These are phyloP conservation scores for Tylopilus subfusipes DNA, from an alignment of 768 basidiomycete genomes.

Conservation along the genomic window DNA sequence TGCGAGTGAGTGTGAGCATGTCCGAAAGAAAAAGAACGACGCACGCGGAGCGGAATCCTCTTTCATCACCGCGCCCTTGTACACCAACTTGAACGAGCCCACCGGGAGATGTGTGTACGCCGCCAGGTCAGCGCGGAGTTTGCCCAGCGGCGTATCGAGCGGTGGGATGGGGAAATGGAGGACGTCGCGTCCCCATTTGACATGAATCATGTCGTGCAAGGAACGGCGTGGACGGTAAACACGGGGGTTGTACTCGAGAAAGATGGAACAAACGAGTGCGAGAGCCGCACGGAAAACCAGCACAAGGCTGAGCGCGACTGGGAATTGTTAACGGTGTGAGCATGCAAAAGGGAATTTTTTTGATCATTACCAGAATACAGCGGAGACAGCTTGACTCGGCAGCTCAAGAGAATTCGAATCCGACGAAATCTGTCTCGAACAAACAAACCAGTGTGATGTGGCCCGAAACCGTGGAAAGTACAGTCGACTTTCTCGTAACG, in stretches of 20 bases:
- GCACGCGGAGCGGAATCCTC: conserved; percentile 68
- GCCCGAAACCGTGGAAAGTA: conserved; percentile 4
- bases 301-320: conserved; percentile 34
- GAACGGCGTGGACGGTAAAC: conserved; percentile 5
- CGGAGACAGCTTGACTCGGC: conserved; percentile 30
- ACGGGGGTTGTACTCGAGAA: background rate
- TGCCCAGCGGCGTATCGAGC: conserved; percentile 53
- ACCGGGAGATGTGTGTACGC: conserved; percentile 70
- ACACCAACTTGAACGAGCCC: conserved; percentile 79
- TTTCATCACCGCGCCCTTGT: conserved; percentile 87
- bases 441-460: background rate
- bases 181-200: conserved; percentile 51
- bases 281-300: conserved; percentile 29
- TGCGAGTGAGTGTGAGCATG: background rate
- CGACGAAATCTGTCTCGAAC: background rate
- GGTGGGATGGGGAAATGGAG: conserved; percentile 55
- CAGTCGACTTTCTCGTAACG: too few species aligned
- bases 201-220: conserved; percentile 36
- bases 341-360: background rate
- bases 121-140: conserved; percentile 60
- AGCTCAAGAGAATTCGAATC: background rate
- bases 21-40: conserved; percentile 23
- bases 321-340: conserved; percentile 1
- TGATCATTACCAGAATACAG: conserved; percentile 22
- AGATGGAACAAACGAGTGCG: conserved; percentile 17